Evolutionary conservation across 306 rosid genomes (phyloP), one percentile per base, ranked within the genome.

Genomic region (Casuarina glauca): DNA sequence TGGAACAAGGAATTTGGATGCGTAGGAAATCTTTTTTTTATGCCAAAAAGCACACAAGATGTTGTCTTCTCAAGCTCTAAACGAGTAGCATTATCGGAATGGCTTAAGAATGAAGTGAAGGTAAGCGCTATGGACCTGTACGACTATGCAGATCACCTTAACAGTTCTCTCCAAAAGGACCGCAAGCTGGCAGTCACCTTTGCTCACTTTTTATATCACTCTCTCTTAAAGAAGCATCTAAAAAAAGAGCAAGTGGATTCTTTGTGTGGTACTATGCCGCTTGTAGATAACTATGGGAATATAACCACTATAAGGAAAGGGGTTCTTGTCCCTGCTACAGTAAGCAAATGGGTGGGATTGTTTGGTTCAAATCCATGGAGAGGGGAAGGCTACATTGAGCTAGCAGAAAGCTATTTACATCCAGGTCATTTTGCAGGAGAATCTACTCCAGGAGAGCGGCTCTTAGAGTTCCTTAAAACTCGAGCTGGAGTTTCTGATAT

Each of bases 311-410:
- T 32, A 32, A 53, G 85, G 55, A 15, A 3, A 0, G 84, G 84
- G 69, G 86, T 91, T 73, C 83, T 90, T 61, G 85, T 91, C 38
- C 98, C 97, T 3, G 91, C 96, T 43, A 84, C 82, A 4, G 85
- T 69, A 63, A 91, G 98, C 85, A 90, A 86, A 60, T 93, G 98
- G 97, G 86, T 87, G 4, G 79, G 52, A 20, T 79, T 91, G 85
- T 74, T 87, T 54, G 87, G 63, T 70, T 86, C 88, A 12, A 88
- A 91, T 87, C 79, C 87, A 16, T 93, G 98, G 97, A 82, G 75
- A 74, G 58, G 48, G 32, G 84, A 83, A 77, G 80, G 77, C 36
- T 88, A 73, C 48, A 85, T 91, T 61, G 97, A 90, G 78, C 68
- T 93, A 36, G 84, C 82, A 13, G 86, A 82, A n/a, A 83, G 64